A percentile compares a stretch with the other conserved stretches of the same genome.
Conservation (phyloP, 1,284 basidiomycete species). For the Trichosporon ovoides region DNA sequence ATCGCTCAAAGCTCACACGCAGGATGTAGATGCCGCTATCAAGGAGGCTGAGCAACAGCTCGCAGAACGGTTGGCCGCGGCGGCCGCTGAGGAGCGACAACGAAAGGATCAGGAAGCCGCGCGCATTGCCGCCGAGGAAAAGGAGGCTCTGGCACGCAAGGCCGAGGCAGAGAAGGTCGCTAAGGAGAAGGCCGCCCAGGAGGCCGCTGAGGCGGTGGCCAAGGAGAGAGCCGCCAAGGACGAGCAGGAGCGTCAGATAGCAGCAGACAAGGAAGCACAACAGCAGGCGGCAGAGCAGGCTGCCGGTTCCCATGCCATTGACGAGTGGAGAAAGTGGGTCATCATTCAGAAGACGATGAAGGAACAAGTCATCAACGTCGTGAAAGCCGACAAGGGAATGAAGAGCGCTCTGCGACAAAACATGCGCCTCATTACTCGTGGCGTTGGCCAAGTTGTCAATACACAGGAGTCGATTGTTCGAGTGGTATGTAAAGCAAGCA, state of each 20-base stretch:
- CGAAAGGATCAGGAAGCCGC: conserved; percentile 28
- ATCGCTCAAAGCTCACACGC: background rate
- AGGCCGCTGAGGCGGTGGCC: conserved; percentile 8
- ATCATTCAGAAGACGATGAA: conserved; percentile 65
- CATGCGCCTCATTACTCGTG: conserved; percentile 81
- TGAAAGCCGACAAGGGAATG: conserved; percentile 60
- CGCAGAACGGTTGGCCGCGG: conserved; percentile 21
- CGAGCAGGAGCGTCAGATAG: conserved; percentile 15
- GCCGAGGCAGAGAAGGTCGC: conserved; percentile 26
- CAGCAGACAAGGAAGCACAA: conserved; percentile 18
- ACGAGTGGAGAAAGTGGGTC: conserved; percentile 66
- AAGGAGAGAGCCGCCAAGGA: conserved; percentile 17
- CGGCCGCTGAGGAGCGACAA: conserved; percentile 13
- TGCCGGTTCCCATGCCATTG: conserved; percentile 45
- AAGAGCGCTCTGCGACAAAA: conserved; percentile 53
- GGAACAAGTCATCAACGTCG: conserved; percentile 58
- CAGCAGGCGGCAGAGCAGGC: conserved; percentile 15
- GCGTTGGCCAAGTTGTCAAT: conserved; percentile 87
- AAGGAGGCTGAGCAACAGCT: conserved; percentile 18
- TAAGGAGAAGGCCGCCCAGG: conserved; percentile 21
- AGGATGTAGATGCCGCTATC: conserved; percentile 42
- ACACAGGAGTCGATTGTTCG: conserved; percentile 66
- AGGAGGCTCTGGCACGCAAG: conserved; percentile 24
- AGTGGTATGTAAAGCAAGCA: conserved; percentile 42
- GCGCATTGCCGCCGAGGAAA: conserved; percentile 23